Conservation (phyloP, 1,284 basidiomycete species). For the Singerocomus rubriflavus region DNA sequence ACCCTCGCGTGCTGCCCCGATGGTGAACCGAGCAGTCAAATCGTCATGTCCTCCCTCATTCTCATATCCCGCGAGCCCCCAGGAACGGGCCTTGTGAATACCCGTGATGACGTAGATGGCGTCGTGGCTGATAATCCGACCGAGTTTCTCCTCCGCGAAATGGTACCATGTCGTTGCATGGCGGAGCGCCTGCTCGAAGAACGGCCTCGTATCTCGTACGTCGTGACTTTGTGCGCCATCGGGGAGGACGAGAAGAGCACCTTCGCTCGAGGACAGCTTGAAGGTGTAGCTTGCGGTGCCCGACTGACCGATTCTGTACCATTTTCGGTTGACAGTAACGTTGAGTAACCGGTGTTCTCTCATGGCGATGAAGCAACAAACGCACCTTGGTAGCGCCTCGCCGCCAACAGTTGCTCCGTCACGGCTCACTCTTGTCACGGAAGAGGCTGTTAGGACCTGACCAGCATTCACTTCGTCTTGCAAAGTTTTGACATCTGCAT, state of each 20-base stretch:
- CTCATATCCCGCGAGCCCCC: conserved; percentile 23
- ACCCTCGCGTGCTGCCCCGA: conserved; percentile 1
- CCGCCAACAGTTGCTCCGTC: not conserved
- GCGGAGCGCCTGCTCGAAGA: conserved; percentile 18
- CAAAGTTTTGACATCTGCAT: conserved; percentile 16
- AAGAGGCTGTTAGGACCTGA: conserved; percentile 8
- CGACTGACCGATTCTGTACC: conserved; percentile 7
- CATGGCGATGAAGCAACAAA: not conserved
- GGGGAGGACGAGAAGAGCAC: conserved; percentile 27
- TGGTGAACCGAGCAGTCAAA: conserved; percentile 19
- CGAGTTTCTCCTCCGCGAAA: conserved; percentile 22
- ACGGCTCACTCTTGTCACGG: conserved; percentile 11
- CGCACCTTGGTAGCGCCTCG: conserved; percentile 12
- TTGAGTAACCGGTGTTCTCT: not conserved
- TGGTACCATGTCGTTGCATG: conserved; percentile 24
- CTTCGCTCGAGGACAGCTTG: conserved; percentile 20
- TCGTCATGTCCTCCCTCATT: conserved; percentile 6
- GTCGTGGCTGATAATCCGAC: conserved; percentile 23
- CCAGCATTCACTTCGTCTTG: conserved; percentile 13
- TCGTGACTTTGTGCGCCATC: conserved; percentile 25
- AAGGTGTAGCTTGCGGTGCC: conserved; percentile 11
- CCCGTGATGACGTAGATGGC: conserved; percentile 28
- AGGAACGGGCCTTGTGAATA: conserved; percentile 25
- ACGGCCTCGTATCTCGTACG: conserved; percentile 13
- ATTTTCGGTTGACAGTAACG: not conserved